Percentiles rank a stretch among this genome's conserved stretches.
Evolutionary conservation across 331 rosid species (phyloP).

Genomic region (Cucumis variabilis): DNA sequence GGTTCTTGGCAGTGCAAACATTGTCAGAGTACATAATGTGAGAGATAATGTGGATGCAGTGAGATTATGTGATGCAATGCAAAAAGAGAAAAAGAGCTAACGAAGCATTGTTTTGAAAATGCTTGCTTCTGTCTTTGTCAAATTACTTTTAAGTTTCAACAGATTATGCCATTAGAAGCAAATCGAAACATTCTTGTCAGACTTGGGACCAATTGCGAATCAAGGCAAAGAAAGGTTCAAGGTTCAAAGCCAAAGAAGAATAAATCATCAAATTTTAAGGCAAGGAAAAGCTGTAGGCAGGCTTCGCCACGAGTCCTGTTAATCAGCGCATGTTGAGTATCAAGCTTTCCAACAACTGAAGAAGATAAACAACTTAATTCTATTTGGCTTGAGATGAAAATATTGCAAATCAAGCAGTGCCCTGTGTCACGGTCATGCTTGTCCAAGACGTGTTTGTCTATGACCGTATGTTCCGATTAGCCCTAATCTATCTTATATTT

Average conservation of each 20-base stretch:
- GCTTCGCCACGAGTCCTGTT: constrained; percentile 31
- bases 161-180: too few species aligned
- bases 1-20: constrained; percentile 80
- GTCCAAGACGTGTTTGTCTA: too few species aligned
- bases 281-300: constrained; percentile 34
- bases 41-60: constrained; percentile 78
- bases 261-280: constrained; percentile 39
- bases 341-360: constrained; percentile 61
- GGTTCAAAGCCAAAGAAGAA: constrained; percentile 34
- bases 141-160: neutral
- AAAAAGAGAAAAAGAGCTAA: constrained; percentile 43
- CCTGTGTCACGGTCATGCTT: too few species aligned
- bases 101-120: neutral
- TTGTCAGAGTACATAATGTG: constrained; percentile 88
- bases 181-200: constrained; percentile 25
- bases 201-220: constrained; percentile 33
- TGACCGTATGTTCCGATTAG: too few species aligned
- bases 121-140: neutral
- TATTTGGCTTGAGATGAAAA: constrained; percentile 57
- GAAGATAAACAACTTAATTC: constrained; percentile 65
- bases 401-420: constrained; percentile 44
- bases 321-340: constrained; percentile 34
- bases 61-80: constrained; percentile 78
- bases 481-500: too few species aligned
- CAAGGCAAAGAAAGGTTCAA: constrained; percentile 45